Conservation (phyloP, 78 protist species). For the Trichosphaerium sp. region DNA sequence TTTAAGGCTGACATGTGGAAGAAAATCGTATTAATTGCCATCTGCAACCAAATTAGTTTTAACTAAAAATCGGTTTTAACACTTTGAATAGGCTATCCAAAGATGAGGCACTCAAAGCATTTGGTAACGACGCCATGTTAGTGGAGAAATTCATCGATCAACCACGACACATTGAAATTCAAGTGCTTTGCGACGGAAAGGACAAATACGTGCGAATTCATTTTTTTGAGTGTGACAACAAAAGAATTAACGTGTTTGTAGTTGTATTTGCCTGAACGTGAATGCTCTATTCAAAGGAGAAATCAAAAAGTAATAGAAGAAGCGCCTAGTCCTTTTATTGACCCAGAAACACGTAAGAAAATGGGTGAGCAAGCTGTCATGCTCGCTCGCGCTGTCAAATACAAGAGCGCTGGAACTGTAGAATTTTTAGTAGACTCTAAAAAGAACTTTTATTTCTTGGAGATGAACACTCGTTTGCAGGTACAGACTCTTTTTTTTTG, state of each 20-base stretch:
- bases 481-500: neutral
- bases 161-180: constrained; percentile 96
- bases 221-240: neutral
- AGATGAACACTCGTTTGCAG: constrained; percentile 97
- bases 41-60: too few relatives aligned
- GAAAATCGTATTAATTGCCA: neutral
- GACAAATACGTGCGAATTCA: neutral
- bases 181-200: constrained; percentile 82
- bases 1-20: neutral
- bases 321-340: constrained; percentile 67
- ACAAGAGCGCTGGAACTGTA: constrained; percentile 91
- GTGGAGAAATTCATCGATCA: constrained; percentile 84
- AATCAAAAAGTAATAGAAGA: constrained; percentile 87
- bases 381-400: constrained; percentile 74
- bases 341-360: constrained; percentile 44
- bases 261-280: constrained; percentile 76
- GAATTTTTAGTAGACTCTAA: constrained; percentile 84
- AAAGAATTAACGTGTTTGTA: neutral
- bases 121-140: constrained; percentile 83
- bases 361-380: constrained; percentile 79
- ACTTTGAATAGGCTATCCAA: constrained; percentile 24
- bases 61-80: too few relatives aligned
- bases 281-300: constrained; percentile 90
- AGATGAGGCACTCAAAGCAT: constrained; percentile 58
- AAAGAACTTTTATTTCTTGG: constrained; percentile 81